Percentiles rank a stretch among this genome's conserved stretches.
Conservation (phyloP, 2,329 filamentous ascomycete species). For the Davidsoniella australis region DNA sequence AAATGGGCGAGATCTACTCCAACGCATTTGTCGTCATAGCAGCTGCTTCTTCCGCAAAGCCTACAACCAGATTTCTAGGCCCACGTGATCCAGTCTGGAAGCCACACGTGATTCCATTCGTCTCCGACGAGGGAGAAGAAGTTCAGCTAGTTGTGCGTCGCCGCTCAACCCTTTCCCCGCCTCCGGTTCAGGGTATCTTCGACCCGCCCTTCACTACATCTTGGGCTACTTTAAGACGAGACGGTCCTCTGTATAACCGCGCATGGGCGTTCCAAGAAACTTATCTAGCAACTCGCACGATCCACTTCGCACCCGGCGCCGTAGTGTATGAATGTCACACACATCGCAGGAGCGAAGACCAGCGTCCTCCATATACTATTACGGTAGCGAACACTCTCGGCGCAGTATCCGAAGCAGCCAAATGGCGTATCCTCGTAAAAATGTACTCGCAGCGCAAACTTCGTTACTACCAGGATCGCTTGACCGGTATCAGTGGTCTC, state of each 20-base stretch:
- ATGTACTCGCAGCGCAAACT: slow-evolving; percentile 17
- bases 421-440: slow-evolving; percentile 18
- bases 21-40: slow-evolving; percentile 14
- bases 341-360: slow-evolving; percentile 14
- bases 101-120: slow-evolving; percentile 5
- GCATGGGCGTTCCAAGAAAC: slow-evolving; percentile 14
- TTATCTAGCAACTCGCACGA: slow-evolving; percentile 3
- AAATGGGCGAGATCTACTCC: slow-evolving; percentile 13
- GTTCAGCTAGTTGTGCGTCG: slow-evolving; percentile 4
- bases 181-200: slow-evolving; percentile 10
- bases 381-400: slow-evolving; percentile 13
- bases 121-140: neutral
- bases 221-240: slow-evolving; percentile 12
- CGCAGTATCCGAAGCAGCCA: slow-evolving; percentile 9
- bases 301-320: slow-evolving; percentile 8
- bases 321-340: slow-evolving; percentile 17
- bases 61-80: slow-evolving; percentile 6
- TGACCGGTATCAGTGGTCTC: slow-evolving; percentile 19
- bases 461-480: slow-evolving; percentile 15
- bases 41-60: slow-evolving; percentile 10
- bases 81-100: slow-evolving; percentile 6
- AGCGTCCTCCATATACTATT: slow-evolving; percentile 14
- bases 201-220: slow-evolving; percentile 11
- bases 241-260: slow-evolving; percentile 14
- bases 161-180: slow-evolving; percentile 7